Conservation (phyloP, 2,329 filamentous ascomycete genomes). For the Iodosphaeria phyllophila region DNA sequence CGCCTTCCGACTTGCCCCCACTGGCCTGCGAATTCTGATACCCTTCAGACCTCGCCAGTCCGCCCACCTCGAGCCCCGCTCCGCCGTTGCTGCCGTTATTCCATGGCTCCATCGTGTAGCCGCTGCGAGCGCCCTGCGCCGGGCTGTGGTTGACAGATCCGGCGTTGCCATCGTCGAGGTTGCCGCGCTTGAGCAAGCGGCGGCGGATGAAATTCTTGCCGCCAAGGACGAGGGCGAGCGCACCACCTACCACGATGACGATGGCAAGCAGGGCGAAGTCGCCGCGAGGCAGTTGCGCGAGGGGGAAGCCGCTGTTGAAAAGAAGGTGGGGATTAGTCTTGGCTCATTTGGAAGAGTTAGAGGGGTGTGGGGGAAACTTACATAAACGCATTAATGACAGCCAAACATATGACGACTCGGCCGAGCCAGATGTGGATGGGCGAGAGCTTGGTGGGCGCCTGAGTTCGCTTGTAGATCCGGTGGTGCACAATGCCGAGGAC, state of each 20-base stretch:
- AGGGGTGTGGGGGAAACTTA: slow-evolving; percentile 13
- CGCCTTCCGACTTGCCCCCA: no score
- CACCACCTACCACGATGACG: slow-evolving; percentile 23
- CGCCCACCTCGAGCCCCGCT: slow-evolving; percentile 2
- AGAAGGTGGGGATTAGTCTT: slow-evolving; percentile 2
- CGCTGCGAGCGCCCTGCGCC: slow-evolving; percentile 5
- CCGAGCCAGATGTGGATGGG: slow-evolving; percentile 39
- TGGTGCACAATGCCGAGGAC: slow-evolving; percentile 37
- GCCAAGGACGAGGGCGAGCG: slow-evolving; percentile 17
- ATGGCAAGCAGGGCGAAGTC: slow-evolving; percentile 28
- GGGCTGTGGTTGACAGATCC: no score
- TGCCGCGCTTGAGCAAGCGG: slow-evolving; percentile 11
- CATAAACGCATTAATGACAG: slow-evolving; percentile 37
- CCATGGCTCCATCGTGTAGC: slow-evolving; percentile 12
- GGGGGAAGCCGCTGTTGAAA: slow-evolving; percentile 30
- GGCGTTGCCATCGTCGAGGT: no score
- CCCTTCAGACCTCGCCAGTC: not conserved
- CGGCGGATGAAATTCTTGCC: slow-evolving; percentile 15
- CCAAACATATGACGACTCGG: slow-evolving; percentile 30
- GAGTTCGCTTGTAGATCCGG: slow-evolving; percentile 28
- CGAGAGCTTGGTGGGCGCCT: slow-evolving; percentile 27
- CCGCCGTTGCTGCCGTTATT: not conserved
- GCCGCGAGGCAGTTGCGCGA: slow-evolving; percentile 29
- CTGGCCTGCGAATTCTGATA: not conserved
- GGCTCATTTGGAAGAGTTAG: not conserved